Evolutionary conservation across 2,329 filamentous ascomycete species (phyloP), one percentile per base, ranked within the genome.

Genomic region (Paracoccidioides lutzii): DNA sequence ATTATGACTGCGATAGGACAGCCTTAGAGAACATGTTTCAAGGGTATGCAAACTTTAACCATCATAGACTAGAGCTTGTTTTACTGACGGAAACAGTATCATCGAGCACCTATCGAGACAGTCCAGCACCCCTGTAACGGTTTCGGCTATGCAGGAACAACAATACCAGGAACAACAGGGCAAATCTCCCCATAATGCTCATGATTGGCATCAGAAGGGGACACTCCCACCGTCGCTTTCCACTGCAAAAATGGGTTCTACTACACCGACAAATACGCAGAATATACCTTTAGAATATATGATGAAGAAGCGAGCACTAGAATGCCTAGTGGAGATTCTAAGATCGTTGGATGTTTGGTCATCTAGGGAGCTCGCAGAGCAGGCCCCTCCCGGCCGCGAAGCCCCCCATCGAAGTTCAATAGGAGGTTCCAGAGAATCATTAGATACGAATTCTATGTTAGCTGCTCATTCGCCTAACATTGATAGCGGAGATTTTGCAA

Each of bases 11-110:
- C 72, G 94, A 97, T 66, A 81, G 91, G 58, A 90, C 89, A 43
- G 83, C 83, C 8, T 81, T 97, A 58, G 91, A 97, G 72, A 98
- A 98, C 70, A 93, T 97, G 71, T 98, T 95, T 69, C 93, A 98
- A 71, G 77, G 81, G 62, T 73, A 65, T 56, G 65, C 57, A 42
- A 40, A 45, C 3, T 43, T 35, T n/a, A 6, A 5, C 22, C 12
- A 30, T 12, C 35, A 38, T 43, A 53, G 53, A 52, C 10, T 45
- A 40, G 54, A 54, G 8, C 45, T 45, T 52, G 46, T 37, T 35
- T 12, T 35, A 33, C 33, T 55, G 45, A 61, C 51, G 10, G 15
- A 40, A 55, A 53, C 50, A 85, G 81, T 22, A 84, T 97, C 54
- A 90, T 98, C 52, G 94, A 98, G 69, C 90, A 97, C 70, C 75